Base-by-base conservation (phyloP, 2,329 filamentous ascomycete genomes). In the Paracorniculantispora psalliotae region DNA sequence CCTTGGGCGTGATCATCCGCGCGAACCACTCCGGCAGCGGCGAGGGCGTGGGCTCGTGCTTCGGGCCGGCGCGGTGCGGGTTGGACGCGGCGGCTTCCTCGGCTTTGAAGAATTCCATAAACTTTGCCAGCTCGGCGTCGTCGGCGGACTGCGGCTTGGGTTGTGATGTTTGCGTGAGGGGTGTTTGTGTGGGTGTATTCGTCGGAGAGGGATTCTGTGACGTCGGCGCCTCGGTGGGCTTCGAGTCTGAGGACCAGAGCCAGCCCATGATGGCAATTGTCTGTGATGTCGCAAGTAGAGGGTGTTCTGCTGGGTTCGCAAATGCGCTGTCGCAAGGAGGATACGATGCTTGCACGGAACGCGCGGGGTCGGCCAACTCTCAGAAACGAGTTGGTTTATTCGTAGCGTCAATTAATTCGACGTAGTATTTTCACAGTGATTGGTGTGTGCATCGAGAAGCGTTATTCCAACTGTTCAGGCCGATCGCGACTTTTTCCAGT, bases 231-330 rank as follows among this genome's bases (percentile, higher is more conserved):
- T 68, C 33, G 35, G 25, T 8, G 10, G 62, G 62, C 64, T 71
- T 69, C 17, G 72, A 63, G 26, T 28, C 19, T 6, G 73, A 75
- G 61, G 80, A 75, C 82, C 83, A 87, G 62, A 85, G 74, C 84
- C 84, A 87, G 64, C 83, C 83, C 84, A 87, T 87, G 62, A 58
- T 74, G 66, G 63, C 43, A 33, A 19, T 37, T 48, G 33, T 51
- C 35, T n/a, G 50, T 23, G 44, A 44, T 37, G n/a, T 15, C 7
- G 47, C 33, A 26, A 13, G 13, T 30, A 15, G 17, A 9, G 35
- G 37, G 44, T 49, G 21, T 59, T 43, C 52, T 25, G 23, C 23
- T 21, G 13, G 19, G 17, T 3, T 25, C 41, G 33, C 25, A 19
- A n/a, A n/a, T 59, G 49, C 54, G 44, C 33, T 19, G 30, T 39